phyloP scores from a whole-genome alignment of 805 yeast genomes.

The Schwanniomyces polymorphus region DNA sequence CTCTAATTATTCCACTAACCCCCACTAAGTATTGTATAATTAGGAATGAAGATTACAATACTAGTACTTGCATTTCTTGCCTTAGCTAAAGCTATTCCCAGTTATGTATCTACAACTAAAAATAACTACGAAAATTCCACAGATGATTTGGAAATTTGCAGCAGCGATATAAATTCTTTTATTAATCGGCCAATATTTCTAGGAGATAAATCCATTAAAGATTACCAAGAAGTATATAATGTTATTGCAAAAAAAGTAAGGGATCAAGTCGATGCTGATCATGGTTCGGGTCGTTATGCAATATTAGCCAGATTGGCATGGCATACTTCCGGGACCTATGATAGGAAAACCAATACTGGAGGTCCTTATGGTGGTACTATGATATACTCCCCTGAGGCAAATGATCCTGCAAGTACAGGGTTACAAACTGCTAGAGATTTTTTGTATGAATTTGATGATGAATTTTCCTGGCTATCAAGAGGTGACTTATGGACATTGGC shows the following conservation, averaged over 20 bases:
- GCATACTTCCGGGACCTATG: conserved; percentile 38
- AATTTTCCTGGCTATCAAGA: conserved; percentile 69
- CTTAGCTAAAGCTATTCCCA: no score
- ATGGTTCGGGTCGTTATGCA: conserved; percentile 38
- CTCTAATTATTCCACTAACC: no score
- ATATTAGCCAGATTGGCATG: conserved; percentile 37
- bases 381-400: conserved; percentile 30
- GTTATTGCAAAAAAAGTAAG: conserved; percentile 66
- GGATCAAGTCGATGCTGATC: conserved; percentile 41
- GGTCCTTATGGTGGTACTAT: conserved; percentile 41
- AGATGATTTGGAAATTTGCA: no score
- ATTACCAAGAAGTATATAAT: conserved; percentile 67
- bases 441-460: conserved; percentile 53
- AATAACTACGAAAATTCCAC: no score
- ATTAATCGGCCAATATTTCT: no score
- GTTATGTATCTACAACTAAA: no score
- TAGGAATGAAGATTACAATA: no score
- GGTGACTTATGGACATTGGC: conserved; percentile 82
- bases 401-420: conserved; percentile 57
- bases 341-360: conserved; percentile 24
- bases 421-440: conserved; percentile 56
- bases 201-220: no score
- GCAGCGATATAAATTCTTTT: no score
- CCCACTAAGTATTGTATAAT: no score
- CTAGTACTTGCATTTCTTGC: no score